Base-by-base conservation (phyloP, 495 filamentous ascomycete species). In the Penicillium parvum region DNA sequence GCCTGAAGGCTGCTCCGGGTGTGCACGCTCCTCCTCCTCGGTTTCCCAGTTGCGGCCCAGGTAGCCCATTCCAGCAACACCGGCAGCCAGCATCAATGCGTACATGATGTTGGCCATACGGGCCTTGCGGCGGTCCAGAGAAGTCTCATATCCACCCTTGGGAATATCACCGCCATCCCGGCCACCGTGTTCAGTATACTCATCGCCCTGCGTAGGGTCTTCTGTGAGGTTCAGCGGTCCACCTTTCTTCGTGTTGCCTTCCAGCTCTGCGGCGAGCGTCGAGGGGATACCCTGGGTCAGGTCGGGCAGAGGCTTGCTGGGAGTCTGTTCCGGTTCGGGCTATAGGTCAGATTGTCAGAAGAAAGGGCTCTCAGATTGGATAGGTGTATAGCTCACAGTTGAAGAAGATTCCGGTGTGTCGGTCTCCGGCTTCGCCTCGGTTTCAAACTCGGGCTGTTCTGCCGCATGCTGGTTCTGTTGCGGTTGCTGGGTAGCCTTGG, bases 211-310 rank as follows among this genome's bases (percentile, higher is more conserved):
- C n/a, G 64, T 59, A 23, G 74, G 73, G 29, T 82, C 77, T 53
- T 83, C 77, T 4, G 80, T 76, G 7, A 83, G 61, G 32, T 82
- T 75, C 40, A 87, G 57, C 19, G 66, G 56, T 42, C 55, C 49
- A 26, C 61, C 58, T 26, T 73, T 73, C 29, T 75, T 74, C 17
- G 66, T 65, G 9, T 71, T 72, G 3, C 66, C 76, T 61, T 85
- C 80, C 47, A 84, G 78, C 57, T 92, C 86, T 16, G 74, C 70
- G 40, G 68, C 72, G 23, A 95, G 72, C 12, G 89, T 95, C 14
- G 89, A 95, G 1, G 90, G 90, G 44, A 96, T 92, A 49, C 90
- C 90, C 59, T 91, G 84, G 6, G 86, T 91, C 16, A 96, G 77
- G 58, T 96, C 89, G 42, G 90, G 90, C 12, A 96, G 74, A 14